These are phyloP conservation scores for Steccherinum ochraceum DNA, from an alignment of 768 basidiomycete species.

Conservation along the genomic window DNA sequence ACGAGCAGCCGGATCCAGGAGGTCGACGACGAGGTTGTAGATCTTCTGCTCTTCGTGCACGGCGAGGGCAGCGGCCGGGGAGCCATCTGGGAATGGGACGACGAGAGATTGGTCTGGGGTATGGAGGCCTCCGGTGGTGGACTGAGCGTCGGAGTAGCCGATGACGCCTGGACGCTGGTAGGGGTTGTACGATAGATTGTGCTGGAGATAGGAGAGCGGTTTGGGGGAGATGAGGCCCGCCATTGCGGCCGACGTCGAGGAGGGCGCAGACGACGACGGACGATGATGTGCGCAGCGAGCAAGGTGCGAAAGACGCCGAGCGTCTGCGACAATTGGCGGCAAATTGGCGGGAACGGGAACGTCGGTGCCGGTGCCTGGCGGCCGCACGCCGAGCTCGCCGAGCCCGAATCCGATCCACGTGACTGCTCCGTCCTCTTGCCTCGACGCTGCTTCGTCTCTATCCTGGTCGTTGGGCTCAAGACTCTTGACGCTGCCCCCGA, in stretches of 20 bases:
- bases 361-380: too few relatives aligned
- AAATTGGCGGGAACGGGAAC: not conserved
- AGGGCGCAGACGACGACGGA: not conserved
- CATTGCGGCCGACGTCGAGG: constrained; percentile 15
- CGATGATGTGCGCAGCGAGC: not conserved
- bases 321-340: not conserved
- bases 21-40: constrained; percentile 81
- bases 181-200: constrained; percentile 50
- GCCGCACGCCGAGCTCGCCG: too few relatives aligned
- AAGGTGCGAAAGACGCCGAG: not conserved
- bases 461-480: too few relatives aligned
- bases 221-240: constrained; percentile 27
- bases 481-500: too few relatives aligned
- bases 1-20: constrained; percentile 76
- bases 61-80: constrained; percentile 12
- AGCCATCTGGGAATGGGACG: constrained; percentile 11
- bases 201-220: constrained; percentile 46
- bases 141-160: constrained; percentile 52
- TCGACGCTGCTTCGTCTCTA: too few relatives aligned
- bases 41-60: constrained; percentile 72
- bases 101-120: constrained; percentile 41
- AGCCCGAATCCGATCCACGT: too few relatives aligned
- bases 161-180: constrained; percentile 46
- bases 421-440: too few relatives aligned
- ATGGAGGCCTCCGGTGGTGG: constrained; percentile 44